A percentile compares a stretch with the other conserved stretches of the same genome.
Evolutionary conservation across 139 green algal genomes (phyloP).

Genomic region (Deuterostichococcus epilithicus): DNA sequence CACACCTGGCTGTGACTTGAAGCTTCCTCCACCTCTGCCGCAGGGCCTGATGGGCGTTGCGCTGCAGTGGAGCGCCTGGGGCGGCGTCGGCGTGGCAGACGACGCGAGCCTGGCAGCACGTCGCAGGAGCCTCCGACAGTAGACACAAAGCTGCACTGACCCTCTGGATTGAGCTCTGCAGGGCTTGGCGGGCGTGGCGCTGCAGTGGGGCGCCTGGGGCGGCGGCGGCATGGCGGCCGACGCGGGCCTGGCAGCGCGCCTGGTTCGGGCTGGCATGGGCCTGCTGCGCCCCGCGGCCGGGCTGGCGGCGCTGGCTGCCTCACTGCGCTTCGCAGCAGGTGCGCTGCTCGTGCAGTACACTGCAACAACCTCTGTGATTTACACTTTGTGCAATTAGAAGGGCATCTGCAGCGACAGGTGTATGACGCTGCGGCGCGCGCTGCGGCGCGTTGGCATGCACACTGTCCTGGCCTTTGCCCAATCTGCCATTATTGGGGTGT

Average conservation of each 20-base stretch:
- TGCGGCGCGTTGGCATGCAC: no score
- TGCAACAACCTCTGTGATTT: no score
- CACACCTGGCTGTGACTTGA: no score
- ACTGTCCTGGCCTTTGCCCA: no score
- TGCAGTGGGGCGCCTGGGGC: conserved; percentile 90
- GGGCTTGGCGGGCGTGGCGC: conserved; percentile 9
- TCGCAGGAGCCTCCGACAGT: neutral
- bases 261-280: conserved; percentile 38
- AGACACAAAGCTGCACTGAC: no score
- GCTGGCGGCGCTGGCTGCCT: conserved; percentile 25
- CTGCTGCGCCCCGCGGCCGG: conserved; percentile 32
- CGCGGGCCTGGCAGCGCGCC: conserved; percentile 19
- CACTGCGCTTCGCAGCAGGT: conserved; percentile 1
- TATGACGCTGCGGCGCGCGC: no score
- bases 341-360: neutral
- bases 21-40: no score
- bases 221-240: conserved; percentile 75
- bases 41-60: conserved; percentile 8
- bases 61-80: conserved; percentile 90
- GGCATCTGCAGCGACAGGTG: no score
- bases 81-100: conserved; percentile 73
- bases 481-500: no score
- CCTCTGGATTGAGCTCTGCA: conserved; percentile 13
- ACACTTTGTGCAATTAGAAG: no score
- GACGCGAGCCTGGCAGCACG: conserved; percentile 23